These are phyloP conservation scores for Xylaria sp. DNA, from an alignment of 2,329 filamentous ascomycete genomes.

Conservation along the genomic window DNA sequence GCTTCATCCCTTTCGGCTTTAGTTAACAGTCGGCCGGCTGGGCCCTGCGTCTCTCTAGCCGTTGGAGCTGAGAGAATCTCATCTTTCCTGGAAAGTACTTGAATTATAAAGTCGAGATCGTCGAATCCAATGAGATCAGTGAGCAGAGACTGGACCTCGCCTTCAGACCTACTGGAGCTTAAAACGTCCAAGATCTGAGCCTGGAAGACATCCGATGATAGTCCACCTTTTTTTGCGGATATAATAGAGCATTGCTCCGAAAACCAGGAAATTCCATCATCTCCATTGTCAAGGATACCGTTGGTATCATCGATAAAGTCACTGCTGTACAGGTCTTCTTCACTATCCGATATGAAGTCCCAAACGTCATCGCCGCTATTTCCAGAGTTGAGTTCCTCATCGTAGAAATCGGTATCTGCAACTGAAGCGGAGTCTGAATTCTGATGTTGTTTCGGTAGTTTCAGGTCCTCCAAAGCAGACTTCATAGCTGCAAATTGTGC, in stretches of 20 bases:
- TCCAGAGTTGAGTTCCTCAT: conserved; percentile 64
- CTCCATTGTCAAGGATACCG: conserved; percentile 43
- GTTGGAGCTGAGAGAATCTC: conserved; percentile 67
- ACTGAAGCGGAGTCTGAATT: conserved; percentile 61
- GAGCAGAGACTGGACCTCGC: conserved; percentile 89
- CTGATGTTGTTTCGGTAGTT: conserved; percentile 54
- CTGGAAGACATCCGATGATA: conserved; percentile 76
- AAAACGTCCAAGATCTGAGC: conserved; percentile 82
- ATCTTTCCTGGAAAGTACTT: conserved; percentile 81
- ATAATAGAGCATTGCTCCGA: conserved; percentile 73
- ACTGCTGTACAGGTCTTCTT: conserved; percentile 71
- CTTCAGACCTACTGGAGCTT: conserved; percentile 73
- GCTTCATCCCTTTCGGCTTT: conserved; percentile 81
- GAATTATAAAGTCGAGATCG: conserved; percentile 91
- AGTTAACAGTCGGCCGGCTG: conserved; percentile 69
- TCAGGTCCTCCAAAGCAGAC: conserved; percentile 79
- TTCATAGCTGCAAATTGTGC: conserved; percentile 87
- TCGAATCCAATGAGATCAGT: conserved; percentile 93
- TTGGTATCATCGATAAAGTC: conserved; percentile 66
- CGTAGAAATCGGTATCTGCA: conserved; percentile 72
- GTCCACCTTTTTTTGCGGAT: conserved; percentile 69
- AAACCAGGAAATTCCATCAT: conserved; percentile 76
- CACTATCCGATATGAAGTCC: conserved; percentile 86
- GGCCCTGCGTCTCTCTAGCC: conserved; percentile 49
- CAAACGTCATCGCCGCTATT: conserved; percentile 84